Percentiles rank a stretch among this genome's conserved stretches.
Evolutionary conservation across 108 stramenopile species (phyloP).

Genomic region (Skeletonema marinoi): DNA sequence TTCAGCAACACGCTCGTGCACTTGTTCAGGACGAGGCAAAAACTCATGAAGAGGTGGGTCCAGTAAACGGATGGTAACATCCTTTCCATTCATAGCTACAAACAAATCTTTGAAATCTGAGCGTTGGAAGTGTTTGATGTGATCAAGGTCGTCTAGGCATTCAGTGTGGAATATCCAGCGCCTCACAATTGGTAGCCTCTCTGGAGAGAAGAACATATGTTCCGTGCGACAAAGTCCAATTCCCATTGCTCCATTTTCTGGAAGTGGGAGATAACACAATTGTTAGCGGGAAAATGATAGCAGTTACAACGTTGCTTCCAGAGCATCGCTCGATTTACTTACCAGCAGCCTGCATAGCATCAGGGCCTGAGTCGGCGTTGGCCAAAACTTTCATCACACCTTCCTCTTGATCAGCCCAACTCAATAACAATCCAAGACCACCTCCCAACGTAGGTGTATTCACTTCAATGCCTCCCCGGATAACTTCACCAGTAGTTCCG

Average conservation of each 20-base stretch:
- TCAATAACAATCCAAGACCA: slow-evolving; percentile 55
- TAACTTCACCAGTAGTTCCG: slow-evolving; percentile 82
- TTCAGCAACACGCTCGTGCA: slow-evolving; percentile 58
- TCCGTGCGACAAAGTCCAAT: slow-evolving; percentile 87
- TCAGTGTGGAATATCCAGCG: slow-evolving; percentile 79
- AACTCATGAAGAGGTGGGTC: slow-evolving; percentile 92
- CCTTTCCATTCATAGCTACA: slow-evolving; percentile 70
- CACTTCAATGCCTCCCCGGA: slow-evolving; percentile 53
- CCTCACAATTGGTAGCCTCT: slow-evolving; percentile 72
- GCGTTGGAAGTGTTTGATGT: slow-evolving; percentile 68
- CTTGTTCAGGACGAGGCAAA: slow-evolving; percentile 58
- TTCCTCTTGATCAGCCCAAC: slow-evolving; percentile 69
- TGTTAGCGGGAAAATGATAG: background rate
- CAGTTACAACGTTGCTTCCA: background rate
- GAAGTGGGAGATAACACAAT: background rate
- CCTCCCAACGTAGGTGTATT: slow-evolving; percentile 51
- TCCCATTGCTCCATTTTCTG: slow-evolving; percentile 74
- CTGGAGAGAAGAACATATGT: slow-evolving; percentile 88
- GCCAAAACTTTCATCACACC: slow-evolving; percentile 72
- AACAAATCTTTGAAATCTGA: slow-evolving; percentile 71
- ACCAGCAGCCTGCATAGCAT: slow-evolving; percentile 67
- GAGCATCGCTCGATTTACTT: background rate
- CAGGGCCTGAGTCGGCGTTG: slow-evolving; percentile 85
- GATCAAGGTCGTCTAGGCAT: slow-evolving; percentile 58
- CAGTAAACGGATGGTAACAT: slow-evolving; percentile 81